Base-by-base conservation (phyloP, 495 filamentous ascomycete species). In the Lophium mytilinum region DNA sequence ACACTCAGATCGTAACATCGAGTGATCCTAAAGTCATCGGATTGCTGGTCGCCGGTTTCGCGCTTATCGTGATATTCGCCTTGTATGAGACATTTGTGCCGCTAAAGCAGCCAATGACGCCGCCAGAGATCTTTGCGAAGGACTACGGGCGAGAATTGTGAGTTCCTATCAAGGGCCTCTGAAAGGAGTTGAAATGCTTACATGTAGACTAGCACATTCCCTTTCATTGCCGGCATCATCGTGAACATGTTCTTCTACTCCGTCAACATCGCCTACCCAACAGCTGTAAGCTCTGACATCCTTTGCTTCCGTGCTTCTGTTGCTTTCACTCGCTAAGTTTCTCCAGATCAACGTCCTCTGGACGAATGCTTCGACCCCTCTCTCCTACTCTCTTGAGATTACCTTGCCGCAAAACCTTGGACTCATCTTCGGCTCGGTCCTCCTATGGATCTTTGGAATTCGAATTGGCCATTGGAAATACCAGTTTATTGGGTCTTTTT, bases 221-320 rank as follows among this genome's bases (percentile, higher is more conserved):
- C 62, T 12, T 64, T 56, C 53, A 62, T 64, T 36, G 62, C 42
- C 19, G 19, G 41, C 6, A 19, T 52, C 34, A 42, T 64, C 49
- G 50, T 64, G 11, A 64, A 55, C 42, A 64, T 64, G 62, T 64
- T 64, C 43, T 64, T 58, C 47, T 64, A 64, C 37, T 19, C 33
- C n/a, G 48, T 59, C 12, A 64, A 62, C 53, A 52, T 64, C 19
- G 40, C 62, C 37, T 64, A 58, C 36, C 62, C 60, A 37, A 56
- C 53, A 6, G 18, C 54, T 12, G 63, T 66, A 10, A 66, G 65
- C 63, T 67, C 57, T 37, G 63, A 30, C 6, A 3, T 6, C 24
- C 24, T 30, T 30, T n/a, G n/a, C n/a, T n/a, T n/a, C n/a, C n/a
- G n/a, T n/a, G 24, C 3, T 30, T 30, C 24, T 30, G 24, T 30